Conservation (phyloP, 1,284 basidiomycete genomes). For the Marasmius fiardii region DNA sequence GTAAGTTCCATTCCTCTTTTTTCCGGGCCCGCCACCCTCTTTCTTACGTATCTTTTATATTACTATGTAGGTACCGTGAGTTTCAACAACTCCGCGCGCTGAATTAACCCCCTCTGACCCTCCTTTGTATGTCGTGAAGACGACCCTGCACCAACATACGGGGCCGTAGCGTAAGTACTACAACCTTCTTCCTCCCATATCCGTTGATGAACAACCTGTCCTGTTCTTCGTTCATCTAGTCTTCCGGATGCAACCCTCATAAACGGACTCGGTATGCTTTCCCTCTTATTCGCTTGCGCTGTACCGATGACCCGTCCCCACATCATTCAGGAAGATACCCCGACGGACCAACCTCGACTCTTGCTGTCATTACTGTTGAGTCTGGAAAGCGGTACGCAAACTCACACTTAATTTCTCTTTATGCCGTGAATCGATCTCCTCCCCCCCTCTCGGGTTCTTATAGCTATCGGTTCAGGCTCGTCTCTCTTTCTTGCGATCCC, state of each 20-base stretch:
- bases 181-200: background rate
- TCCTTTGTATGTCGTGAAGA: background rate
- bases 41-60: background rate
- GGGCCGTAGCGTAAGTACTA: background rate
- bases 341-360: constrained; percentile 26
- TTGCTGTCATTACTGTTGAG: constrained; percentile 28
- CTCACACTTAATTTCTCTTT: constrained; percentile 16
- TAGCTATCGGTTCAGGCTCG: constrained; percentile 33
- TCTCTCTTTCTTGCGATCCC: constrained; percentile 29
- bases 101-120: background rate
- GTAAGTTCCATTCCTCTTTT: background rate
- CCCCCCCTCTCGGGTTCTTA: constrained; percentile 13
- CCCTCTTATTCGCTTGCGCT: background rate
- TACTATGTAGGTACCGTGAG: background rate
- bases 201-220: background rate
- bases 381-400: constrained; percentile 12
- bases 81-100: too few relatives aligned
- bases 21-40: too few relatives aligned
- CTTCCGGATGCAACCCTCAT: constrained; percentile 38
- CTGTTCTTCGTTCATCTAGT: constrained; percentile 17
- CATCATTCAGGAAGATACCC: constrained; percentile 30
- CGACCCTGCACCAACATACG: background rate
- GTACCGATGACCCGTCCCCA: background rate
- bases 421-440: constrained; percentile 13
- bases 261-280: constrained; percentile 34